Evolutionary conservation across 2,329 filamentous ascomycete genomes (phyloP).

Genomic region (Dendryphion nanum): DNA sequence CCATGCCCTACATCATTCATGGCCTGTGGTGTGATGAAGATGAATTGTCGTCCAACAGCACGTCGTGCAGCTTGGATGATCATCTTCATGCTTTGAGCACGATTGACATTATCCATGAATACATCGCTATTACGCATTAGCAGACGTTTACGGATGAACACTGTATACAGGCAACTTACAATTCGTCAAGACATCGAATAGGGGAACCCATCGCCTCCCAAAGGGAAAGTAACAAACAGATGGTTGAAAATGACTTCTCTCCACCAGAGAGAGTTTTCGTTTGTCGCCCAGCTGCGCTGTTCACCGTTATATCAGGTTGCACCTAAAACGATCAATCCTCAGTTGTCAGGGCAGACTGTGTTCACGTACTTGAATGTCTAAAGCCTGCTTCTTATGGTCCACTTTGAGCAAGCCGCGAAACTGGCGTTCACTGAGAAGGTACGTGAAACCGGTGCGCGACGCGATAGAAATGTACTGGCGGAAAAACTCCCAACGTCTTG

Average conservation of each 20-base stretch:
- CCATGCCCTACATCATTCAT: conserved; percentile 60
- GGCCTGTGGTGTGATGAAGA: conserved; percentile 91
- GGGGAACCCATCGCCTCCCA: conserved; percentile 99
- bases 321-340: conserved; percentile 42
- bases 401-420: conserved; percentile 81
- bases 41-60: conserved; percentile 88
- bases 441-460: conserved; percentile 81
- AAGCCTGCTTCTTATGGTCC: conserved; percentile 69
- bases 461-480: conserved; percentile 81
- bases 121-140: conserved; percentile 62
- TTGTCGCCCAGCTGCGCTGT: conserved; percentile 68
- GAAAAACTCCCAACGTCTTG: conserved; percentile 76
- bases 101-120: conserved; percentile 98
- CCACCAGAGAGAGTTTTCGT: conserved; percentile 93
- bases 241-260: conserved; percentile 96
- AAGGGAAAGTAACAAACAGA: conserved; percentile 85
- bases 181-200: conserved; percentile 92
- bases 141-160: conserved; percentile 1
- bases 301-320: conserved; percentile 67
- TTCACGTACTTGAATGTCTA: conserved; percentile 68
- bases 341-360: background rate
- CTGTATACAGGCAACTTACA: conserved; percentile 48
- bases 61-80: conserved; percentile 83
- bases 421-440: conserved; percentile 82
- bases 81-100: conserved; percentile 89